Percentiles rank a stretch among this genome's conserved stretches.
These are phyloP conservation scores for Asclepias syriaca DNA, from an alignment of 257 asterid genomes.

Conservation along the genomic window DNA sequence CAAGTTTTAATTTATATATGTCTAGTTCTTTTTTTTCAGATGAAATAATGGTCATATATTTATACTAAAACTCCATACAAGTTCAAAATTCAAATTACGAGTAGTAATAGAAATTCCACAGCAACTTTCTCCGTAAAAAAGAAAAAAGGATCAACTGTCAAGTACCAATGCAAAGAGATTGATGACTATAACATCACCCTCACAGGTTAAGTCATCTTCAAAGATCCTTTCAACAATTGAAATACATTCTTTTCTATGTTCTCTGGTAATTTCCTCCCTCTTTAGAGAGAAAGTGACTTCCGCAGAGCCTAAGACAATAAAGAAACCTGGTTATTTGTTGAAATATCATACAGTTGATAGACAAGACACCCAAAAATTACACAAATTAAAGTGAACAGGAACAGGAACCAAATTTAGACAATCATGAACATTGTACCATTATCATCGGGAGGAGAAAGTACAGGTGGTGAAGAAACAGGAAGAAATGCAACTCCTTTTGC, in stretches of 20 bases:
- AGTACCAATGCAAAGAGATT: conserved; percentile 93
- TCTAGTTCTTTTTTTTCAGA: no score
- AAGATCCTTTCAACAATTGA: conserved; percentile 53
- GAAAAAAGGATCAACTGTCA: conserved; percentile 8
- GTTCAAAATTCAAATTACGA: neutral
- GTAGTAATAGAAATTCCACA: neutral
- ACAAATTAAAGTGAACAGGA: neutral
- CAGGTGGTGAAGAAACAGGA: conserved; percentile 80
- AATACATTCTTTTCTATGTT: conserved; percentile 71
- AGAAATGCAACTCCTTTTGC: conserved; percentile 47
- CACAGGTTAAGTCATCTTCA: conserved; percentile 52
- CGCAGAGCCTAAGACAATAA: conserved; percentile 35
- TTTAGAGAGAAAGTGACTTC: conserved; percentile 40
- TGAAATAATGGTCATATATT: no score
- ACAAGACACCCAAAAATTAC: neutral
- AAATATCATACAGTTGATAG: neutral
- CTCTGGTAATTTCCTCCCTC: conserved; percentile 63
- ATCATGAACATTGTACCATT: conserved; percentile 30
- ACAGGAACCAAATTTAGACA: neutral
- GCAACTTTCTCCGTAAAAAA: conserved; percentile 6
- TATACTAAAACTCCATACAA: no score
- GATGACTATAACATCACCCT: conserved; percentile 67
- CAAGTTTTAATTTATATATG: no score
- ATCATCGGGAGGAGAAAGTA: conserved; percentile 48
- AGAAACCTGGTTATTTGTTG: neutral